Percentiles rank a stretch among this genome's conserved stretches.
phyloP scores from a whole-genome alignment of 768 basidiomycete genomes.

The Kwoniella shandongensis region DNA sequence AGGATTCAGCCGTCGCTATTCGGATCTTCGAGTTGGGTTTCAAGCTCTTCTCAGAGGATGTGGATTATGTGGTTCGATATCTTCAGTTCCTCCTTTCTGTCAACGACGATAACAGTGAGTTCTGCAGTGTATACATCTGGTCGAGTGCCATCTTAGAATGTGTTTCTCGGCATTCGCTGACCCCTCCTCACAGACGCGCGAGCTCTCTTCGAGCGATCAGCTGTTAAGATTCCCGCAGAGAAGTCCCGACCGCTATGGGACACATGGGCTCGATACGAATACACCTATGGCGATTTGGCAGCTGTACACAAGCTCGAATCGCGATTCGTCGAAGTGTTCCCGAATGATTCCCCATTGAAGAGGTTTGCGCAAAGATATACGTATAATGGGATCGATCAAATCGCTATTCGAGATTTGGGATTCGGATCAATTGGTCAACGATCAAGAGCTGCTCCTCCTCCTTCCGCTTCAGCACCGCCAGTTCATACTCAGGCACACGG shows the following conservation, averaged over 20 bases:
- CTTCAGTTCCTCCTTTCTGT: constrained; percentile 88
- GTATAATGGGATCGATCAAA: constrained; percentile 80
- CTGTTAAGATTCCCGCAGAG: constrained; percentile 72
- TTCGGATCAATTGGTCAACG: constrained; percentile 59
- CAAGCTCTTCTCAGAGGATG: constrained; percentile 75
- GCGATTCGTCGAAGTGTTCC: constrained; percentile 82
- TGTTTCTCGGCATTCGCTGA: neutral
- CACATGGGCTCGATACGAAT: constrained; percentile 92
- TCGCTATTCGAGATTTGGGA: constrained; percentile 84
- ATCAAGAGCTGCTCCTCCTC: constrained; percentile 33
- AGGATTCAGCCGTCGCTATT: constrained; percentile 73
- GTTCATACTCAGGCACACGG: constrained; percentile 1
- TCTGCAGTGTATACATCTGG: constrained; percentile 9
- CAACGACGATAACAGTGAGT: constrained; percentile 92
- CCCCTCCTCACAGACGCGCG: constrained; percentile 70
- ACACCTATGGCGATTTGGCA: constrained; percentile 88
- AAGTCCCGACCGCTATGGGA: constrained; percentile 88
- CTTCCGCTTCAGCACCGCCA: constrained; percentile 5
- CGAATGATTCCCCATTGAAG: constrained; percentile 82
- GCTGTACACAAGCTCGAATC: constrained; percentile 85
- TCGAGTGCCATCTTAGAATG: constrained; percentile 4
- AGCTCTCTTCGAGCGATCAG: constrained; percentile 88
- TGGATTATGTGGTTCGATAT: constrained; percentile 82
- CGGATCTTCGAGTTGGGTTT: constrained; percentile 93
- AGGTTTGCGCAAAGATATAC: constrained; percentile 78